A percentile compares a stretch with the other conserved stretches of the same genome.
These are phyloP conservation scores for Adansonia rubrostipa DNA, from an alignment of 441 rosid species.

Conservation along the genomic window DNA sequence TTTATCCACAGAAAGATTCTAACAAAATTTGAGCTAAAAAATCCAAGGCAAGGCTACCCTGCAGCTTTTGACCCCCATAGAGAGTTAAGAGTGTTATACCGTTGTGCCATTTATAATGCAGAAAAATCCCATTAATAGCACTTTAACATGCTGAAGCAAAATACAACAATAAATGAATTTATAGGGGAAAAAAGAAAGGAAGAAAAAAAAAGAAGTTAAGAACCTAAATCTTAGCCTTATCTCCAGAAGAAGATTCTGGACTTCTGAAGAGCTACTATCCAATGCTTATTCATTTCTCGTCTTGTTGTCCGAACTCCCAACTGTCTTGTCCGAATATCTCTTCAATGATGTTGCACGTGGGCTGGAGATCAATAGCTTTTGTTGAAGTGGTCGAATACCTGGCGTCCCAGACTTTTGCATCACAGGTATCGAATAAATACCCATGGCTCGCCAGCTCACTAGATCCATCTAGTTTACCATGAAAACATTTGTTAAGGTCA, in stretches of 20 bases:
- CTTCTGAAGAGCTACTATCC: conserved; percentile 1
- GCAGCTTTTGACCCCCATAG: not conserved
- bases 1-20: not conserved
- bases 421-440: conserved; percentile 55
- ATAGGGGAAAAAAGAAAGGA: not conserved
- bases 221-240: conserved; percentile 25
- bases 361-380: conserved; percentile 54
- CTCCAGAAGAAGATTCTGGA: too few relatives aligned
- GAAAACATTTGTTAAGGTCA: conserved; percentile 36
- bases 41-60: not conserved
- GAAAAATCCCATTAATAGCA: conserved; percentile 23
- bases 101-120: conserved; percentile 13
- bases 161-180: conserved; percentile 28
- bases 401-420: conserved; percentile 56
- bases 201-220: not conserved
- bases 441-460: conserved; percentile 44
- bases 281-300: conserved; percentile 33
- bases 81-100: not conserved
- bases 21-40: not conserved
- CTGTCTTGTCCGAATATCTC: conserved; percentile 60
- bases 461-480: conserved; percentile 38
- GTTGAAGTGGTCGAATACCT: conserved; percentile 32
- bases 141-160: conserved; percentile 22
- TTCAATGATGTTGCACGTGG: conserved; percentile 60
- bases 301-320: conserved; percentile 45